A percentile compares a stretch with the other conserved stretches of the same genome.
phyloP scores from a whole-genome alignment of 768 basidiomycete species.

The Tulasnella sp. region DNA sequence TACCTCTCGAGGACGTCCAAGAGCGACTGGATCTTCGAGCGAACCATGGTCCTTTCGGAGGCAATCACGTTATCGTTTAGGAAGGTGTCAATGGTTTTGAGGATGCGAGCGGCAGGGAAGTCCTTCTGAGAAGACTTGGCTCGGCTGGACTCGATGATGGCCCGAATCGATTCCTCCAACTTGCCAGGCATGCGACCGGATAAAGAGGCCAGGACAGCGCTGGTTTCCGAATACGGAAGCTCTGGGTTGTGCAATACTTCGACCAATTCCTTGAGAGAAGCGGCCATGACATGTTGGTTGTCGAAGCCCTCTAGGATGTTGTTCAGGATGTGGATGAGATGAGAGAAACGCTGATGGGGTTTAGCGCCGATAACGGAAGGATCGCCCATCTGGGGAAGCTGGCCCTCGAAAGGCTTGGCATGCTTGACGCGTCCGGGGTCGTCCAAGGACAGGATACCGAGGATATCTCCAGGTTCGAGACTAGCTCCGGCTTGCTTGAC shows the following conservation, averaged over 20 bases:
- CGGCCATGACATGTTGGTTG: constrained; percentile 83
- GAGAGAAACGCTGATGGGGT: constrained; percentile 75
- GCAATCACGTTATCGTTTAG: constrained; percentile 70
- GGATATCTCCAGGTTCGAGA: constrained; percentile 92
- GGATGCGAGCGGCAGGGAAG: constrained; percentile 83
- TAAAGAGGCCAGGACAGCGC: constrained; percentile 74
- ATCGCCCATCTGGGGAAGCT: constrained; percentile 77
- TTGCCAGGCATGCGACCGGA: constrained; percentile 90
- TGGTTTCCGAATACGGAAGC: constrained; percentile 81
- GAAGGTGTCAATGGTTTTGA: constrained; percentile 79
- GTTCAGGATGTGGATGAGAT: constrained; percentile 65
- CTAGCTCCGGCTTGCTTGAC: constrained; percentile 98
- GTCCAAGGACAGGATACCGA: constrained; percentile 93
- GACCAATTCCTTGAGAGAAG: constrained; percentile 80
- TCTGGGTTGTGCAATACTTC: constrained; percentile 73
- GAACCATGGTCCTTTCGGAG: constrained; percentile 74
- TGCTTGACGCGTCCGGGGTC: constrained; percentile 95
- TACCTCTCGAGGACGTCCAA: constrained; percentile 74
- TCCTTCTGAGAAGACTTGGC: constrained; percentile 64
- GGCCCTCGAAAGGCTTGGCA: constrained; percentile 95
- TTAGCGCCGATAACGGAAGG: constrained; percentile 83
- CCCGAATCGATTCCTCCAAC: constrained; percentile 78
- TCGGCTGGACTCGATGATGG: constrained; percentile 67
- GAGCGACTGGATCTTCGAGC: constrained; percentile 59
- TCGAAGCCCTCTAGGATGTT: constrained; percentile 96